Base-by-base conservation (phyloP, 2,329 filamentous ascomycete genomes). In the Pseudogymnoascus pannorum region DNA sequence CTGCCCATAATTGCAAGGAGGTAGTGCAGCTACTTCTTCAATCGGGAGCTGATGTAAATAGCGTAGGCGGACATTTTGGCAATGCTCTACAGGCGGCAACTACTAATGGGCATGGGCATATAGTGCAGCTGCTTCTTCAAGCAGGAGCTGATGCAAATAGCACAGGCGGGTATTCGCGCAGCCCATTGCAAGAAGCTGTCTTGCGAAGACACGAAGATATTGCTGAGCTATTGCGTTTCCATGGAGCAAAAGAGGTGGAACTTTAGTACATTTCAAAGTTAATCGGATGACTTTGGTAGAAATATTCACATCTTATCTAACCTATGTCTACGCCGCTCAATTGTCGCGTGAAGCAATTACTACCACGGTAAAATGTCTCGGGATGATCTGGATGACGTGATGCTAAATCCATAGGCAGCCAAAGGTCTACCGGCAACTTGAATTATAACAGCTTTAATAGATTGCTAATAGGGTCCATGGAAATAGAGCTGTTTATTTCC, bases 61-160 rank as follows among this genome's bases (percentile, higher is more conserved):
- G 42, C 6, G 22, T 1, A n/a, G 14, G 22, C 11, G 40, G 20
- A 2, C 0, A 22, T 12, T 62, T 9, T 20, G 8, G 36, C n/a
- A 2, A 4, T 8, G 36, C 36, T 16, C n/a, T 38, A 4, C 2
- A 38, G 2, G 3, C 16, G 8, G 60, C 60, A 58, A 51, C 60
- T 16, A 9, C 7, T 38, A 5, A 6, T 36, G 62, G 62, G 14
- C 61, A 62, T 12, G 64, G 61, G 31, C 36, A 58, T n/a, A 60
- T 66, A n/a, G 58, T 65, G 2, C 54, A 60, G 22, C 26, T 65
- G 6, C 57, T 66, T 5, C 36, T 66, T n/a, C 58, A 64, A 1
- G 14, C 58, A 3, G 58, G 61, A 9, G 64, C 63, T 57, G 9
- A 44, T 24, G 40, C 24, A 11, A 14, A 44, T n/a, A 24, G 18